Evolutionary conservation across 768 basidiomycete genomes (phyloP), one percentile per base, ranked within the genome.

Genomic region (Rhizopogon vulgaris): DNA sequence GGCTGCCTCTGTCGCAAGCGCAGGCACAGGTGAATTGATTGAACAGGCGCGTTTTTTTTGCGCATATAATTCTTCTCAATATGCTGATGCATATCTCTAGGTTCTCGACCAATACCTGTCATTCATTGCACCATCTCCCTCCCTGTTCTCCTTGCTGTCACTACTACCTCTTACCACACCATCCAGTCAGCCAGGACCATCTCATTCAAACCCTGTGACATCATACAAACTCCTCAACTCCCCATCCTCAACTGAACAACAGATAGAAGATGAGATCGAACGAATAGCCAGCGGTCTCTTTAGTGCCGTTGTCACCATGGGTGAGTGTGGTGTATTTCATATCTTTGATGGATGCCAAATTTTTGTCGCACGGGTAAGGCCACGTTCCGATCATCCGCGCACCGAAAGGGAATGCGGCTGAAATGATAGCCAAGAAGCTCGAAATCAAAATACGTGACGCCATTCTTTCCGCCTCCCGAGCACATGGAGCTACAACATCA

Each of bases 401-500:
- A 52, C 96, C 96, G 18, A 76, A 87, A 67, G 95, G 95, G 1
- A 97, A 98, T 68, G 96, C 96, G 4, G 96, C 94, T 17, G 96
- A 99, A 69, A 96, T 97, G 94, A 85, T 98, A n/a, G 94, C 94
- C 8, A 87, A 93, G 71, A 96, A 91, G 66, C 76, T 99, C 10
- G 96, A 99, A 62, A 79, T 83, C 12, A 92, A 91, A 69, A 86
- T 98, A 59, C 76, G 95, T 46, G 95, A 98, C 63, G 82, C 85
- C 57, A 69, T 94, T 51, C 71, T 92, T 51, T 83, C 78, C 38
- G 78, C 84, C 32, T 83, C 86, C 38, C 78, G 88, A 15, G 76
- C 81, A 6, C 81, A 80, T 53, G 68, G 70, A 28, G 59, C 77
- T 8, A 71, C 78, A 7, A 66, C 79, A 0, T 82, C 85, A 6